Percentiles rank a stretch among this genome's conserved stretches.
Conservation (phyloP, 306 rosid genomes). For the Amphicarpaea edgeworthii region DNA sequence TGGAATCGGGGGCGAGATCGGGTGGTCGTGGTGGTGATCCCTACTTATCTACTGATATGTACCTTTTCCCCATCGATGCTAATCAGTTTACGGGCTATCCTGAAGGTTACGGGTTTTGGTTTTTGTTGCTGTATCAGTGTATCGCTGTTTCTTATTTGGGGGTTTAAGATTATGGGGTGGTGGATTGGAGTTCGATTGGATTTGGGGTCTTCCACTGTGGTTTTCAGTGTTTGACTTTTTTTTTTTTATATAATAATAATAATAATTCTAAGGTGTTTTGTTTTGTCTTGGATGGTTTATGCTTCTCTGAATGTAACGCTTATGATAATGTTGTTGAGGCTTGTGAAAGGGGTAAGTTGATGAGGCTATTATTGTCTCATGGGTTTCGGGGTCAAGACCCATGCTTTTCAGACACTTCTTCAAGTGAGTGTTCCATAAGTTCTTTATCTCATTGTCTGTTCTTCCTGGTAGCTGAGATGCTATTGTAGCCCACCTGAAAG, state of each 20-base stretch:
- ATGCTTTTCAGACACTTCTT: conserved; percentile 78
- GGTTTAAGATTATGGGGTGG: conserved; percentile 22
- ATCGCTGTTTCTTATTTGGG: not conserved
- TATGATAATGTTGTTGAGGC: not conserved
- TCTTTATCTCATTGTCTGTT: conserved; percentile 97
- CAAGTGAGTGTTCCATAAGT: conserved; percentile 94
- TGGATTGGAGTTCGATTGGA: conserved; percentile 19
- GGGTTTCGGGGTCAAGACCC: conserved; percentile 84
- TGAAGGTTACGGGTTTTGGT: too few species aligned
- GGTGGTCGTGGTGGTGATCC: conserved; percentile 70
- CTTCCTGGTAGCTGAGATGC: conserved; percentile 93
- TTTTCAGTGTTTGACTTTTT: not conserved
- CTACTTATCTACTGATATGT: too few species aligned
- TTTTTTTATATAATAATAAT: too few species aligned
- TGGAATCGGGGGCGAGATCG: conserved; percentile 83
- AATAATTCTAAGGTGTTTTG: not conserved
- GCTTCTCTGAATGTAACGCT: conserved; percentile 27
- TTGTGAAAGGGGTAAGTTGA: conserved; percentile 41
- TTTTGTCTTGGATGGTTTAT: not conserved
- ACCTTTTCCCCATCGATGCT: too few species aligned
- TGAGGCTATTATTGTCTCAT: conserved; percentile 63
- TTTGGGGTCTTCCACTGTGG: not conserved
- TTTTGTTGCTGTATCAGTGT: not conserved
- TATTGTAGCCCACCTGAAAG: conserved; percentile 96
- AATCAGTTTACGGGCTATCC: too few species aligned